A percentile compares a stretch with the other conserved stretches of the same genome.
Conservation (phyloP, 1,284 basidiomycete genomes). For the Testicularia cyperi region DNA sequence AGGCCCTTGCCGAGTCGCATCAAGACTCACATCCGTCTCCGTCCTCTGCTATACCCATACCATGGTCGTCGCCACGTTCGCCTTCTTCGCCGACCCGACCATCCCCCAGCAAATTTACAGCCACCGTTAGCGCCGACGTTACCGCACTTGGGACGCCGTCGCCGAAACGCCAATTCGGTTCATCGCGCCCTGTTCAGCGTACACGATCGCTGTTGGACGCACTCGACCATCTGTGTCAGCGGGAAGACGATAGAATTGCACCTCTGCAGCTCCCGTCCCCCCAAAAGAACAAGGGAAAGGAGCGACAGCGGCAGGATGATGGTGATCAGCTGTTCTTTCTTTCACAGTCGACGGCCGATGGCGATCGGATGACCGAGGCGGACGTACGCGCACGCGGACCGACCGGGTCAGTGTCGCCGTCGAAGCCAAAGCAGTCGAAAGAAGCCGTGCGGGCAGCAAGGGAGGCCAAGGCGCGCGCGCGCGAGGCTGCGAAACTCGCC, state of each 20-base stretch:
- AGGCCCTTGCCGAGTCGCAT: too few species aligned
- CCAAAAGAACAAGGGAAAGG: too few species aligned
- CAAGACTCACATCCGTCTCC: not conserved
- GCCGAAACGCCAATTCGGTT: too few species aligned
- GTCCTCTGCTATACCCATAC: not conserved
- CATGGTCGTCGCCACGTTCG: not conserved
- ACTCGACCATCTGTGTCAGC: constrained; percentile 22
- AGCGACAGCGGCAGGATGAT: not conserved
- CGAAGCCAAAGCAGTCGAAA: constrained; percentile 1
- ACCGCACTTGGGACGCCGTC: too few species aligned
- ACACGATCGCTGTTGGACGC: constrained; percentile 23
- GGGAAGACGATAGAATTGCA: too few species aligned
- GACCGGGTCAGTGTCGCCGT: too few species aligned
- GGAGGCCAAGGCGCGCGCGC: constrained; percentile 17
- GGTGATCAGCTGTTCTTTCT: not conserved
- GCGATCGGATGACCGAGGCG: too few species aligned
- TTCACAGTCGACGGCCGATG: not conserved
- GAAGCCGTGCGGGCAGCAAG: constrained; percentile 10
- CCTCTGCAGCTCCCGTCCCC: too few species aligned
- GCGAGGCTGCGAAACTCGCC: constrained; percentile 19
- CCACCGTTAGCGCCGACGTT: too few species aligned
- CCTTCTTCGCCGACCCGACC: not conserved
- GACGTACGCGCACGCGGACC: too few species aligned
- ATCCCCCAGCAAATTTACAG: too few species aligned
- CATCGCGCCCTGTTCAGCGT: constrained; percentile 3